Conservation (phyloP, 495 filamentous ascomycete genomes). For the Podospora pseudocomata region DNA sequence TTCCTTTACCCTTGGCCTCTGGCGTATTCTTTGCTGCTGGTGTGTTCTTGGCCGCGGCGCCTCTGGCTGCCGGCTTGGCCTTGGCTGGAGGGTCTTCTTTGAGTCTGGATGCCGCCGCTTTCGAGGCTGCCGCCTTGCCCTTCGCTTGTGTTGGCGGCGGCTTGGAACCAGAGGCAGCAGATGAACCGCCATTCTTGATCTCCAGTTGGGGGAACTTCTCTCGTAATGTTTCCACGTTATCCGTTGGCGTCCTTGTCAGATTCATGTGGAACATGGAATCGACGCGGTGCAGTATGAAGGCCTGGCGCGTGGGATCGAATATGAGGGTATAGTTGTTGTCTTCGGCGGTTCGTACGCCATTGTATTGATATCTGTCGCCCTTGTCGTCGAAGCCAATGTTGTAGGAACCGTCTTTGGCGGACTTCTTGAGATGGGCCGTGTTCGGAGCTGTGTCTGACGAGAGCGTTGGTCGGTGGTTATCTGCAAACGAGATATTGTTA, state of each 20-base stretch:
- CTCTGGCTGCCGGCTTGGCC: conserved; percentile 21
- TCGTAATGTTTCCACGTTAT: conserved; percentile 38
- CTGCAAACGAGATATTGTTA: conserved; percentile 28
- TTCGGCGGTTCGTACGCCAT: conserved; percentile 44
- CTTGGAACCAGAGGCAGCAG: not conserved
- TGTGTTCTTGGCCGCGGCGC: conserved; percentile 24
- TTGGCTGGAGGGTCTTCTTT: conserved; percentile 4
- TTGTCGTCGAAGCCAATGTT: conserved; percentile 47
- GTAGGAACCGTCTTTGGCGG: conserved; percentile 40
- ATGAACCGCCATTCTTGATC: conserved; percentile 17
- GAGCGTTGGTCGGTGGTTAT: conserved; percentile 52
- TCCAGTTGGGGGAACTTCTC: conserved; percentile 44
- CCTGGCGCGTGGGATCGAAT: conserved; percentile 51
- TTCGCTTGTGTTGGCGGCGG: conserved; percentile 19
- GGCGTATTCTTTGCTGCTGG: conserved; percentile 27
- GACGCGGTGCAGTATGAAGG: conserved; percentile 53
- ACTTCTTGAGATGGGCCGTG: conserved; percentile 47
- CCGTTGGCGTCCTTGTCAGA: conserved; percentile 43
- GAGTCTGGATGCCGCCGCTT: conserved; percentile 26
- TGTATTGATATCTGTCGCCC: conserved; percentile 49
- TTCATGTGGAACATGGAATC: conserved; percentile 61
- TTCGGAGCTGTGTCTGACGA: conserved; percentile 41
- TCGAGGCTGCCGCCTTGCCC: conserved; percentile 26
- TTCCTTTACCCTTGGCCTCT: conserved; percentile 24
- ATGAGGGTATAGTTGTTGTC: conserved; percentile 53